These are phyloP conservation scores for Bryoerythrophyllum caledonicum DNA, from an alignment of 225 moss, liverwort and hornwort species.

Conservation along the genomic window DNA sequence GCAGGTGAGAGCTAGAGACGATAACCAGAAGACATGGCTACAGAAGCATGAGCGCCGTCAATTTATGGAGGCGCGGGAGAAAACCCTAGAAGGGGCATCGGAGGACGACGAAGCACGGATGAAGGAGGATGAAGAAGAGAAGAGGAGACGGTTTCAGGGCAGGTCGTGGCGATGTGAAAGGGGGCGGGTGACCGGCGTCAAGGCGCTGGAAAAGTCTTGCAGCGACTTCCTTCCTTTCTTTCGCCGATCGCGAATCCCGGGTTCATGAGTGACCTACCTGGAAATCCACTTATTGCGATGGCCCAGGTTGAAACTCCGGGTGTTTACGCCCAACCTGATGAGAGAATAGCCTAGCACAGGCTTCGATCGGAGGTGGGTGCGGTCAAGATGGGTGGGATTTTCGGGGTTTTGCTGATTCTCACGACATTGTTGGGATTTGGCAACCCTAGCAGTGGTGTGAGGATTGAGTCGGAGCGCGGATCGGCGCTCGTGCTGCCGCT, in stretches of 20 bases:
- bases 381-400: neutral
- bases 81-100: constrained; percentile 22
- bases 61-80: constrained; percentile 14
- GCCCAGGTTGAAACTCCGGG: neutral
- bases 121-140: too few species aligned
- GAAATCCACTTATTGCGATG: neutral
- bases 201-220: neutral
- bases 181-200: neutral
- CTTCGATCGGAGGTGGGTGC: neutral
- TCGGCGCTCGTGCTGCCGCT: constrained; percentile 52
- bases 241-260: constrained; percentile 21
- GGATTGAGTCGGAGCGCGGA: constrained; percentile 44
- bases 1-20: accelerated
- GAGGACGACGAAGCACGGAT: neutral
- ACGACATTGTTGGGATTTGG: constrained; percentile 16
- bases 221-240: neutral
- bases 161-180: neutral
- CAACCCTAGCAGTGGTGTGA: constrained; percentile 23
- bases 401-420: constrained; percentile 25
- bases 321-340: neutral
- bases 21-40: accelerated
- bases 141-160: constrained; percentile 6
- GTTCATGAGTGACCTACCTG: neutral
- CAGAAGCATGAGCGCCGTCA: neutral
- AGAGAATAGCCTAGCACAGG: too few species aligned